A percentile compares a stretch with the other conserved stretches of the same genome.
These are phyloP conservation scores for Boletus rubropictus DNA, from an alignment of 768 basidiomycete genomes.

Conservation along the genomic window DNA sequence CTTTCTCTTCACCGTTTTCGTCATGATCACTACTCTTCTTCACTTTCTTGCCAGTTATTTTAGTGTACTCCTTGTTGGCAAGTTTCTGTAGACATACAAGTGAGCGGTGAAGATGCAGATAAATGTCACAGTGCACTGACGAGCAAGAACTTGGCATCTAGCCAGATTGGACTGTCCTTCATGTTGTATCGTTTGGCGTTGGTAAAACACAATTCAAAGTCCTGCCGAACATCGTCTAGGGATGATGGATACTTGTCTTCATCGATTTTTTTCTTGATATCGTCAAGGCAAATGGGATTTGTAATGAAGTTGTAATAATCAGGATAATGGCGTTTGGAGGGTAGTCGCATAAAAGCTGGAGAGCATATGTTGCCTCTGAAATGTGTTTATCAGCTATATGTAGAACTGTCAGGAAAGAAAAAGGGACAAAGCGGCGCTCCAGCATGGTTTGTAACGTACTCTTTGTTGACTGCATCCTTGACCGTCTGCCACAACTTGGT, in stretches of 20 bases:
- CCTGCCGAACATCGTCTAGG: conserved; percentile 60
- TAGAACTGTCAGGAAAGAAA: conserved; percentile 39
- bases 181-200: conserved; percentile 82
- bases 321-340: conserved; percentile 67
- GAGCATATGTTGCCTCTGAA: conserved; percentile 61
- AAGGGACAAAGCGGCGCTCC: conserved; percentile 34
- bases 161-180: conserved; percentile 72
- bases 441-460: conserved; percentile 61
- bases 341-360: conserved; percentile 60
- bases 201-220: conserved; percentile 72
- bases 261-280: conserved; percentile 79
- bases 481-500: conserved; percentile 70
- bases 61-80: conserved; percentile 40
- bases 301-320: conserved; percentile 84
- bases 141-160: conserved; percentile 75
- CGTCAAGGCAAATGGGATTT: conserved; percentile 80
- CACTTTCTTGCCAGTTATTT: conserved; percentile 38
- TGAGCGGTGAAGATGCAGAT: conserved; percentile 1
- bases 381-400: conserved; percentile 27
- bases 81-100: conserved; percentile 38
- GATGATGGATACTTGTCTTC: conserved; percentile 51
- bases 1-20: conserved; percentile 36
- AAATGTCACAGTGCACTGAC: conserved; percentile 38
- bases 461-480: conserved; percentile 80
- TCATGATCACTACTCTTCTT: conserved; percentile 36